Evolutionary conservation across 2,329 filamentous ascomycete species (phyloP), one percentile per base, ranked within the genome.

Genomic region (Curvularia spicifera): DNA sequence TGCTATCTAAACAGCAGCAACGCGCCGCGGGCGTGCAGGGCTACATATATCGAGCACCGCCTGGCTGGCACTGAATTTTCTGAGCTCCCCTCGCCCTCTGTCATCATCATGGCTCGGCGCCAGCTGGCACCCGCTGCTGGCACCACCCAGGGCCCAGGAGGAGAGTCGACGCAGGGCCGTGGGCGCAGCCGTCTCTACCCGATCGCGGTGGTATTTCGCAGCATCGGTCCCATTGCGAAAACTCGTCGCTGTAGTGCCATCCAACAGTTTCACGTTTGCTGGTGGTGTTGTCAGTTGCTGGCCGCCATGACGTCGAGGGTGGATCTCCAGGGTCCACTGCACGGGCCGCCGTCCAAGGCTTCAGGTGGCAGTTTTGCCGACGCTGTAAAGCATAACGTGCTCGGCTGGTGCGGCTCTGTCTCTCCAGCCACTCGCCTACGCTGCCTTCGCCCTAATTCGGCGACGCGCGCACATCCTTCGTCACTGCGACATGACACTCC

Each of bases 261-360:
- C 70, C 71, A 73, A 72, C 70, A 69, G 71, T 73, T 73, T 72
- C 70, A 69, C 54, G 40, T 57, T 48, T 35, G 29, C 51, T 44
- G 53, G 54, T 50, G 55, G 50, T 59, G 58, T 55, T 59, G 58
- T 53, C 53, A 53, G 37, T 56, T 33, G 53, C 52, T 60, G 61
- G 54, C 60, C 57, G 50, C 55, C 29, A 70, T 73, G 69, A 72
- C 70, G 69, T 72, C 67, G 67, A 12, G 18, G 37, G 70, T 71
- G 71, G 67, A 68, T 44, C 22, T 29, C 64, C 66, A 63, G 64
- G 63, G 63, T 66, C 67, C 67, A 67, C 66, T 10, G 40, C 28
- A 49, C 49, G 59, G 63, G 60, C 67, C 59, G 64, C 67, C 59
- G 64, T 61, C 42, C 45, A 39, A 47, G 31, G 22, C 22, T 24